These are phyloP conservation scores for Pythium scleroteichum DNA, from an alignment of 352 stramenopile species.

Conservation along the genomic window DNA sequence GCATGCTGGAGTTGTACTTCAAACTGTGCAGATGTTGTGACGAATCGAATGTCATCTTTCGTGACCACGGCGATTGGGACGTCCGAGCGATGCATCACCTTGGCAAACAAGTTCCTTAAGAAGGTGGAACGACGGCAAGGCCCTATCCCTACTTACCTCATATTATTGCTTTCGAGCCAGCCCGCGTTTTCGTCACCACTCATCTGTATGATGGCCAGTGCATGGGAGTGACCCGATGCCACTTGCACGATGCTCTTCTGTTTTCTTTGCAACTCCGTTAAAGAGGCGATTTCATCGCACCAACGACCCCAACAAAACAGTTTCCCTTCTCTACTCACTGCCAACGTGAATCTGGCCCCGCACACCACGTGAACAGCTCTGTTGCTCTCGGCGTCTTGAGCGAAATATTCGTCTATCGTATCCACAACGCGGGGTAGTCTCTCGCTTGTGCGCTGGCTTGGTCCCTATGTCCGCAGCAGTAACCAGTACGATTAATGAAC, in stretches of 20 bases:
- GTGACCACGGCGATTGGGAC: too few relatives aligned
- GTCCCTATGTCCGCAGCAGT: slow-evolving; percentile 3
- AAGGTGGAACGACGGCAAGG: too few relatives aligned
- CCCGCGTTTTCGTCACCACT: too few relatives aligned
- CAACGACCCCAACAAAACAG: slow-evolving; percentile 55
- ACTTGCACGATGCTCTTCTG: not conserved
- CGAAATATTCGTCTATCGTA: slow-evolving; percentile 27
- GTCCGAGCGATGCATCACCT: too few relatives aligned
- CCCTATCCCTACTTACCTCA: too few relatives aligned
- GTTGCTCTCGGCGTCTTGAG: slow-evolving; percentile 27
- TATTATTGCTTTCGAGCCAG: too few relatives aligned
- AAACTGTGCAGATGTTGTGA: too few relatives aligned
- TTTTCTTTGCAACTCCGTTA: not conserved
- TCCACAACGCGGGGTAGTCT: slow-evolving; percentile 52
- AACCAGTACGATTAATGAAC: not conserved
- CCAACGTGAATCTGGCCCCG: slow-evolving; percentile 52
- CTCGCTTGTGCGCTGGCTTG: slow-evolving; percentile 27
- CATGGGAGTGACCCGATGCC: slow-evolving; percentile 15
- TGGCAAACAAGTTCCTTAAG: too few relatives aligned
- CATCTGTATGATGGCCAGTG: slow-evolving; percentile 5
- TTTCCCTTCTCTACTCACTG: slow-evolving; percentile 40
- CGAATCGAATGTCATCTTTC: too few relatives aligned
- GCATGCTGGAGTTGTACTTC: too few relatives aligned
- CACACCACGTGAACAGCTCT: slow-evolving; percentile 44
- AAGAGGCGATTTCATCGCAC: not conserved